Conservation (phyloP, 768 basidiomycete genomes). For the Dictyophora rubrovolvata region DNA sequence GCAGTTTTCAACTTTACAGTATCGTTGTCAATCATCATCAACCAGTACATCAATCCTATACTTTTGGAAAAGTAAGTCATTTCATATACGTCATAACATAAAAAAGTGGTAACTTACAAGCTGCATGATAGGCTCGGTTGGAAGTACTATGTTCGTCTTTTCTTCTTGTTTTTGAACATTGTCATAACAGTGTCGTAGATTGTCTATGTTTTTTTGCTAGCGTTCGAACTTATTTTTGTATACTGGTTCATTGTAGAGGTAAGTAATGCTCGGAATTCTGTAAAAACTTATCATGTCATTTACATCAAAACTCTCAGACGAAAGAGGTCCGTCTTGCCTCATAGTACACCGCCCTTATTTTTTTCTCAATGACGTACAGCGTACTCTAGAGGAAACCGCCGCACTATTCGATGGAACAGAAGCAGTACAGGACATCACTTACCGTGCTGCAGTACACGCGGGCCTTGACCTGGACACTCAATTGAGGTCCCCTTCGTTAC, state of each 20-base stretch:
- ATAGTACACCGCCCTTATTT: background rate
- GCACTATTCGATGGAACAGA: conserved; percentile 25
- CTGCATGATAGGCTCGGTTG: conserved; percentile 19
- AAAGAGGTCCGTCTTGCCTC: background rate
- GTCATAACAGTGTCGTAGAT: background rate
- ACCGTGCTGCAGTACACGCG: conserved; percentile 1
- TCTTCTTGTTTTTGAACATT: conserved; percentile 3
- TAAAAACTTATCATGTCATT: background rate
- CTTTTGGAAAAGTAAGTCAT: conserved; percentile 18
- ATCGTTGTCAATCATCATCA: conserved; percentile 33
- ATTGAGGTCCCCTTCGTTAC: background rate
- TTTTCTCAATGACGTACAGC: conserved; percentile 9
- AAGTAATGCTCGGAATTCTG: background rate
- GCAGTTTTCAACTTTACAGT: conserved; percentile 30
- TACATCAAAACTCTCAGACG: background rate
- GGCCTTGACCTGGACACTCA: background rate
- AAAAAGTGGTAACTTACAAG: background rate
- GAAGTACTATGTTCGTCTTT: conserved; percentile 59
- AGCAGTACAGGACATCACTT: conserved; percentile 20
- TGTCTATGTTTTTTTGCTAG: conserved; percentile 12
- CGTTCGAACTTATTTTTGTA: conserved; percentile 48
- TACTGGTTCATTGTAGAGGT: background rate
- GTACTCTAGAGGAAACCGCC: conserved; percentile 25
- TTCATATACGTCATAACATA: background rate
- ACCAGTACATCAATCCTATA: conserved; percentile 31